Base-by-base conservation (phyloP, 2,329 filamentous ascomycete species). In the Pseudogymnoascus sp. region DNA sequence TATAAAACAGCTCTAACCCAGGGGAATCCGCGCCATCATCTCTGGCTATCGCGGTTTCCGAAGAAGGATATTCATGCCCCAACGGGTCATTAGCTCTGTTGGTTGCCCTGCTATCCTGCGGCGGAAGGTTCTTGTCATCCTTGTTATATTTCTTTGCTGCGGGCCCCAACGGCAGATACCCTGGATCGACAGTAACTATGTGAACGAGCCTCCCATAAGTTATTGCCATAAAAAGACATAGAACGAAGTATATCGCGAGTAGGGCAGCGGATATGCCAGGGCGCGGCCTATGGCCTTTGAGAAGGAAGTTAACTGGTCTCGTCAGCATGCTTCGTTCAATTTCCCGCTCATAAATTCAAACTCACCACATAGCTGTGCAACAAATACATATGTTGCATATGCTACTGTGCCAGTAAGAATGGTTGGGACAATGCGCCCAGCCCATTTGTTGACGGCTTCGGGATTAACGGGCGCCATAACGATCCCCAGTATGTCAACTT, bases 1-100 rank as follows among this genome's bases (percentile, higher is more conserved):
- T 87, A 70, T 94, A 95, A 71, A 95, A 96, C 3, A 78, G 74
- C 67, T 92, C 88, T 58, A 92, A 77, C 0, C 87, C 87, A 9
- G 85, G 83, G 59, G 83, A 84, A 65, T 89, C 83, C n/a, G 81
- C 79, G 61, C 79, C 74, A 33, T 72, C 68, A 20, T 35, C 7
- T 58, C 65, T 62, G 25, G 59, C 50, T 25, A 20, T 50, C 28
- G 18, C 59, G 25, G 7, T 63, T 63, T 54, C 63, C 69, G 70
- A 47, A 68, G 64, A 59, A 70, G 67, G 6, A 25, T 58, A 58
- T 37, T 18, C 57, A 58, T 20, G 18, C 14, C 57, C 57, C 33
- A 38, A 38, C 12, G 33, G n/a, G 22, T 58, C 57, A 28, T 61
- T 57, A 30, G 65, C 60, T 22, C 67, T 62, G 20, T 54, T 50